Conservation (phyloP, 2,329 filamentous ascomycete genomes). For the Colletotrichum siamense region DNA sequence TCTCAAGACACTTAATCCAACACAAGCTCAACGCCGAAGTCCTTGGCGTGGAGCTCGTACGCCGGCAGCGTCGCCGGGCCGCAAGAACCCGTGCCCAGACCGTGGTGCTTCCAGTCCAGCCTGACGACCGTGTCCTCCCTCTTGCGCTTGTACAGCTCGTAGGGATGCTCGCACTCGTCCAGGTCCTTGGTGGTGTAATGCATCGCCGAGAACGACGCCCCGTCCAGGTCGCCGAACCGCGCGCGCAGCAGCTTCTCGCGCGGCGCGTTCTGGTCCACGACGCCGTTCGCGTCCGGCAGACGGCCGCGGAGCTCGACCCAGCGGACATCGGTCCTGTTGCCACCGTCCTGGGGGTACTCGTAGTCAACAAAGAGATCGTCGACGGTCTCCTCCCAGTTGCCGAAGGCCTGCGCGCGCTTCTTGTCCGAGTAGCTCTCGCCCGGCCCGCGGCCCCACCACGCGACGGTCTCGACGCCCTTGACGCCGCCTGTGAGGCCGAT, state of each 20-base stretch:
- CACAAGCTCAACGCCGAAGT: slow-evolving; percentile 50
- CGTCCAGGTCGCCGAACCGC: slow-evolving; percentile 49
- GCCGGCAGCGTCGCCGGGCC: slow-evolving; percentile 59
- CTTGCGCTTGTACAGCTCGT: slow-evolving; percentile 58
- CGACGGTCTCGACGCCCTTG: slow-evolving; percentile 40
- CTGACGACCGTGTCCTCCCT: slow-evolving; percentile 59
- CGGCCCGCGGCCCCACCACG: slow-evolving; percentile 74
- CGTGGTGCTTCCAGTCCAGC: slow-evolving; percentile 67
- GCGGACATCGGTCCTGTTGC: slow-evolving; percentile 67
- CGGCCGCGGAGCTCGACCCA: slow-evolving; percentile 57
- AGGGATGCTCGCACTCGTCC: slow-evolving; percentile 62
- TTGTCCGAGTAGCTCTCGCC: slow-evolving; percentile 72
- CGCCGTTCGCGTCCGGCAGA: slow-evolving; percentile 26
- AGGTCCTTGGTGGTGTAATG: slow-evolving; percentile 61
- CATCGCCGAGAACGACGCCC: slow-evolving; percentile 61
- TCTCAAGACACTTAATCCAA: slow-evolving; percentile 38
- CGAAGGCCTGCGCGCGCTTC: slow-evolving; percentile 64
- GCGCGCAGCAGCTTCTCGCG: slow-evolving; percentile 43
- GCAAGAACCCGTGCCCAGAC: slow-evolving; percentile 66
- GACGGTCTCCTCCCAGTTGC: slow-evolving; percentile 52
- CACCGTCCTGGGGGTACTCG: slow-evolving; percentile 72
- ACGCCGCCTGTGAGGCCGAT: slow-evolving; percentile 63
- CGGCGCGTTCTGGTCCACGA: background rate
- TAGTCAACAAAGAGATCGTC: slow-evolving; percentile 64
- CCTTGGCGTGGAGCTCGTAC: slow-evolving; percentile 48